phyloP scores from a whole-genome alignment of 1,139 yeast species.

The Candida glucosophila region DNA sequence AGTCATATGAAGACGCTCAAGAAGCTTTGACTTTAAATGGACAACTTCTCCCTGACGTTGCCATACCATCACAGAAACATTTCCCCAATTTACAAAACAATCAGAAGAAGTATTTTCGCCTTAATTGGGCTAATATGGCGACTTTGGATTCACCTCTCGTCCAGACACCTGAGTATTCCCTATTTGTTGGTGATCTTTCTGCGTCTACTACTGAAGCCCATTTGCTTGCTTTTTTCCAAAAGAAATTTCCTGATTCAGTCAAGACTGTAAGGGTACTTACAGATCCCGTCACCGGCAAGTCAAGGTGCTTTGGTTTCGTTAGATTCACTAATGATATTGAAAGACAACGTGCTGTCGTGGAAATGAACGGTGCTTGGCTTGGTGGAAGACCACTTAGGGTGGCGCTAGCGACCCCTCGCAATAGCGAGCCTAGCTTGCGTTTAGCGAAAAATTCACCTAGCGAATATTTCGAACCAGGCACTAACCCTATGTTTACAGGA shows the following conservation, averaged over 20 bases:
- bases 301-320: constrained; percentile 72
- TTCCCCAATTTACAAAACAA: constrained; percentile 40
- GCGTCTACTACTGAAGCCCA: constrained; percentile 69
- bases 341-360: constrained; percentile 54
- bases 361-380: constrained; percentile 69
- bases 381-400: constrained; percentile 71
- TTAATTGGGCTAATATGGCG: constrained; percentile 72
- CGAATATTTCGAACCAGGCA: not conserved
- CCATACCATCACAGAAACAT: constrained; percentile 38
- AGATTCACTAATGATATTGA: constrained; percentile 57
- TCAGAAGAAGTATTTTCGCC: constrained; percentile 52
- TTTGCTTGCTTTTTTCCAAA: constrained; percentile 56
- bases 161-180: constrained; percentile 48
- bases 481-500: constrained; percentile 1
- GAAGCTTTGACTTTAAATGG: constrained; percentile 60
- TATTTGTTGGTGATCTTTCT: constrained; percentile 74
- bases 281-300: constrained; percentile 65
- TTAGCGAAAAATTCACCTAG: not conserved
- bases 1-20: constrained; percentile 54
- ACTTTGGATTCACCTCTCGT: constrained; percentile 44
- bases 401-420: constrained; percentile 58
- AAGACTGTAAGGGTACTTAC: constrained; percentile 66
- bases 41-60: constrained; percentile 49
- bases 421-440: constrained; percentile 7
- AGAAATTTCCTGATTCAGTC: constrained; percentile 51